Conservation (phyloP, 2,329 filamentous ascomycete species). For the Penicillium vulpinum region DNA sequence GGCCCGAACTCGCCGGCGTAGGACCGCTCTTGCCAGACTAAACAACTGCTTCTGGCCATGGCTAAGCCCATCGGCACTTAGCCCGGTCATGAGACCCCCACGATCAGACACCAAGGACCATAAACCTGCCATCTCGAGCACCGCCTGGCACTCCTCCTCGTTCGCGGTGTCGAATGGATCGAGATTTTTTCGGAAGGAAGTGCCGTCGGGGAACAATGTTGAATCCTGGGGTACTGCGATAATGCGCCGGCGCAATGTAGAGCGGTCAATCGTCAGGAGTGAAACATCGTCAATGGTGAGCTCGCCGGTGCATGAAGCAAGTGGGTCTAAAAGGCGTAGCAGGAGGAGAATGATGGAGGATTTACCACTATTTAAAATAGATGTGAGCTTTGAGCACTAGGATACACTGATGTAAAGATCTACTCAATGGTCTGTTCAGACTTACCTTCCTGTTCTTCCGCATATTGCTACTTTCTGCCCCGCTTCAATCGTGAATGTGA, state of each 20-base stretch:
- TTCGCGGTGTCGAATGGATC: not conserved
- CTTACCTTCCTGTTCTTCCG: not conserved
- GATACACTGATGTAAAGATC: not conserved
- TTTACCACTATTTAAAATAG: not conserved
- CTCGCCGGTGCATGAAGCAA: not conserved
- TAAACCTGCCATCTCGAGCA: not conserved
- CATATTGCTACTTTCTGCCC: not conserved
- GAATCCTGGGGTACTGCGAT: not conserved
- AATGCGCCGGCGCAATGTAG: not conserved
- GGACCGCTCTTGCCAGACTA: not conserved
- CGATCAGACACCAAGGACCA: not conserved
- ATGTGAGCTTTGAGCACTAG: not conserved
- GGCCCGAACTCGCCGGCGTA: not conserved
- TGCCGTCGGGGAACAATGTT: not conserved
- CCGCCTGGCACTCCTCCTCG: not conserved
- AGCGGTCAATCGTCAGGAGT: not conserved
- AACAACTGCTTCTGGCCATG: not conserved
- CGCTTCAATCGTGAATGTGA: not conserved
- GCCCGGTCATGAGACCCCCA: not conserved
- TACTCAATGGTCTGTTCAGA: not conserved
- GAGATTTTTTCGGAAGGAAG: not conserved
- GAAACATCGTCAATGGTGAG: not conserved
- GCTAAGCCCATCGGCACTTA: not conserved
- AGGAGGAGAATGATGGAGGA: not conserved
- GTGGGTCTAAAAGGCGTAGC: not conserved